Percentiles rank a stretch among this genome's conserved stretches.
phyloP scores from a whole-genome alignment of 192 early-diverging fungal species.

The Oehlia diaphana region DNA sequence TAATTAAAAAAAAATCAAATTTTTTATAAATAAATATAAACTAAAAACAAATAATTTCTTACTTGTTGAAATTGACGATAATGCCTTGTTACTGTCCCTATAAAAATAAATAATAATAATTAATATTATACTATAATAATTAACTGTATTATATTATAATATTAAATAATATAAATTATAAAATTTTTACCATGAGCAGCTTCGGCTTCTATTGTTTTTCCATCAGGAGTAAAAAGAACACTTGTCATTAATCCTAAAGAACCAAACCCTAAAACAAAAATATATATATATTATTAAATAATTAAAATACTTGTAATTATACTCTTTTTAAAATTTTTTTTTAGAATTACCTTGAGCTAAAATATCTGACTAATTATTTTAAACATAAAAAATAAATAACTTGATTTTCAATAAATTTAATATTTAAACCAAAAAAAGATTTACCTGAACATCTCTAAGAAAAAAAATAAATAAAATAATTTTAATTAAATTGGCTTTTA shows the following conservation, averaged over 20 bases:
- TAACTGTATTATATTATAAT: too few species aligned
- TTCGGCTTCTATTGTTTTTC: constrained; percentile 89
- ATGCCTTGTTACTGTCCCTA: constrained; percentile 89
- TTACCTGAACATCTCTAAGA: constrained; percentile 13
- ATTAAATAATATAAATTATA: too few species aligned
- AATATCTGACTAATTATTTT: constrained; percentile 72
- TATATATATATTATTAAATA: neutral
- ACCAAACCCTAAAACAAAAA: constrained; percentile 58
- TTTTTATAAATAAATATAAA: neutral
- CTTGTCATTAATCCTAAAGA: constrained; percentile 97
- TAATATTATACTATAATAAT: neutral
- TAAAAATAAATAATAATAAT: neutral
- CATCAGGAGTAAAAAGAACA: constrained; percentile 88
- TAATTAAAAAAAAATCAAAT: neutral
- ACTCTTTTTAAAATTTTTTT: neutral
- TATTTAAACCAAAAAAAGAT: neutral
- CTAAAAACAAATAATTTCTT: neutral
- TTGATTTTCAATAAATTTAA: neutral
- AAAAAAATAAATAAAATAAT: neutral
- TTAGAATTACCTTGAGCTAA: constrained; percentile 70
- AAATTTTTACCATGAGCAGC: constrained; percentile 73
- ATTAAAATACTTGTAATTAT: neutral
- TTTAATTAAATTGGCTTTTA: neutral
- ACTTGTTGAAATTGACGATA: constrained; percentile 90
- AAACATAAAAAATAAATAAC: neutral